A percentile compares a stretch with the other conserved stretches of the same genome.
Evolutionary conservation across 257 asterid genomes (phyloP).

Genomic region (Mentha longifolia): DNA sequence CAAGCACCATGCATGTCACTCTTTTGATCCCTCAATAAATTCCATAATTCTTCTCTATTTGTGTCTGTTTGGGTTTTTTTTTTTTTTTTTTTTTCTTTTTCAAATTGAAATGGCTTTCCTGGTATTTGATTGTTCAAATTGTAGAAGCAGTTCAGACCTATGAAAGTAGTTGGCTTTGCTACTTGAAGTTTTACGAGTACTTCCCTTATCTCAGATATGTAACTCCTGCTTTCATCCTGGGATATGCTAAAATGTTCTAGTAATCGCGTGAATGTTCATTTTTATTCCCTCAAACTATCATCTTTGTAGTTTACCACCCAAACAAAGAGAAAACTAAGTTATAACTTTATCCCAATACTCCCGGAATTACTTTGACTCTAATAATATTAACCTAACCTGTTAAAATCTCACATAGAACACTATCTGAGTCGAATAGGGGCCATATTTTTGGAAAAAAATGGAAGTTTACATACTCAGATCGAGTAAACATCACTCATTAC

Average conservation of each 20-base stretch:
- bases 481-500: not conserved
- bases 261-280: not conserved
- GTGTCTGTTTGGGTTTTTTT: not conserved
- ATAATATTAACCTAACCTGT: not conserved
- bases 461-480: not conserved
- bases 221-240: not conserved
- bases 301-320: not conserved
- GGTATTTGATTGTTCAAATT: slow-evolving; percentile 3
- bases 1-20: too few relatives aligned
- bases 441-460: not conserved
- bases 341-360: not conserved
- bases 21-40: not conserved
- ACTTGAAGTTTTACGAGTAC: not conserved
- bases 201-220: not conserved
- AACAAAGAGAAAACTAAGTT: not conserved
- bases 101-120: not conserved
- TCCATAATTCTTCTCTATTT: not conserved
- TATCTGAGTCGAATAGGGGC: not conserved
- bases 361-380: not conserved
- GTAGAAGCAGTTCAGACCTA: not conserved
- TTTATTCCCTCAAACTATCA: not conserved
- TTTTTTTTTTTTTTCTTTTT: not conserved
- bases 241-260: not conserved
- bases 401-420: slow-evolving; percentile 1
- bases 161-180: not conserved